Conservation (phyloP, 2,329 filamentous ascomycete species). For the Davidsoniella virescens region DNA sequence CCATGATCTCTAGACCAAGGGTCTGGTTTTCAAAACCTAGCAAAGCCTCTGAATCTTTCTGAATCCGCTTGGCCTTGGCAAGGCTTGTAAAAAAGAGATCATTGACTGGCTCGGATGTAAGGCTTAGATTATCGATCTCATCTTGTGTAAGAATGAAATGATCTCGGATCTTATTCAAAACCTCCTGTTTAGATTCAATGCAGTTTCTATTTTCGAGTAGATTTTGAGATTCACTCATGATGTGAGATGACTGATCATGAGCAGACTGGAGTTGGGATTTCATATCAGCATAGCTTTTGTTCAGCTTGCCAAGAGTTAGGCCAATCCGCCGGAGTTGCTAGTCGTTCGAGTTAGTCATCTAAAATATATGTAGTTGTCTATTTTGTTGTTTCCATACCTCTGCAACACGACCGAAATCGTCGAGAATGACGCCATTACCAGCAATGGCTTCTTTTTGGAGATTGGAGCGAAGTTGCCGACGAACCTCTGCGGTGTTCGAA, state of each 20-base stretch:
- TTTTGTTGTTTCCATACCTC: slow-evolving; percentile 42
- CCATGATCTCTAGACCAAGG: slow-evolving; percentile 78
- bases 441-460: slow-evolving; percentile 86
- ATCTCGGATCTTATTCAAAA: slow-evolving; percentile 59
- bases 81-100: slow-evolving; percentile 70
- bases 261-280: slow-evolving; percentile 60
- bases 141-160: slow-evolving; percentile 78
- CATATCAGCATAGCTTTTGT: slow-evolving; percentile 66
- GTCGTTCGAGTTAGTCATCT: background rate
- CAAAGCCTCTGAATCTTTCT: slow-evolving; percentile 74
- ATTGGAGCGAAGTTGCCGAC: slow-evolving; percentile 64
- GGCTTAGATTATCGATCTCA: slow-evolving; percentile 59
- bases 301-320: slow-evolving; percentile 58
- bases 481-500: slow-evolving; percentile 59
- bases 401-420: slow-evolving; percentile 76
- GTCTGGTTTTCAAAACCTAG: slow-evolving; percentile 82
- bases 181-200: slow-evolving; percentile 61
- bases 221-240: slow-evolving; percentile 59
- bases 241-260: slow-evolving; percentile 54
- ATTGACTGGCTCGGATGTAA: slow-evolving; percentile 66
- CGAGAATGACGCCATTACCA: slow-evolving; percentile 76
- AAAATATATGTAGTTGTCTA: background rate
- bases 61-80: slow-evolving; percentile 67
- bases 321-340: slow-evolving; percentile 82
- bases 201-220: slow-evolving; percentile 58